Evolutionary conservation across 2,329 filamentous ascomycete species (phyloP), one percentile per base, ranked within the genome.

Genomic region (Hypomyces perniciosus): DNA sequence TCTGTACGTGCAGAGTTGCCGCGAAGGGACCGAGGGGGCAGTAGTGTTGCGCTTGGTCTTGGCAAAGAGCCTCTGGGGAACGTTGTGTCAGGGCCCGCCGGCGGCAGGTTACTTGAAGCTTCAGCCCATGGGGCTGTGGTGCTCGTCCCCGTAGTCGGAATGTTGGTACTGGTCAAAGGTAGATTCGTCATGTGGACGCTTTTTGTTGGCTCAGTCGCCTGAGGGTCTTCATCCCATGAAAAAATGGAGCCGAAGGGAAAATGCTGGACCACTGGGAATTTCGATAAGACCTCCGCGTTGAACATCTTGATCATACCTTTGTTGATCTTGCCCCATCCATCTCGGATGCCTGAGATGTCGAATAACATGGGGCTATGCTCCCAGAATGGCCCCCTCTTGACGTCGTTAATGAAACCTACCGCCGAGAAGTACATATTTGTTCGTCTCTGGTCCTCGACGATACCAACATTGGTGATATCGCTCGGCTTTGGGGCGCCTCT

Each of bases 261-360:
- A 69, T 99, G 93, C 69, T 99, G 93, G n/a, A 99, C 90, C 3
- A 99, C 93, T 3, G 93, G 93, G 64, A 96, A 96, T 68, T 99
- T 99, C 37, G 88, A 89, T 10, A 99, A 76, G 3, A 99, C 93
- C 72, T 99, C 93, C 13, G 89, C 93, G 59, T 95, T 90, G 72
- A 92, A 99, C 93, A 99, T 99, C 71, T 97, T 99, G 62, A 99
- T 83, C 93, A 99, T 97, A 46, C 93, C 93, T 84, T 91, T 91
- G 70, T 99, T 97, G 63, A 99, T 96, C 74, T 99, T 99, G 34
- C 88, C 93, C 93, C 93, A 99, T n/a, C 93, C 88, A 51, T 86
- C 85, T 58, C 82, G 83, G 56, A 99, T 87, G 8, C 93, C 93
- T 0, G 90, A 95, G 39, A 99, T 90, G 67, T 99, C 91, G 65